Evolutionary conservation across 1,139 yeast genomes (phyloP), one percentile per base, ranked within the genome.

Genomic region (Suhomyces bokatorum): DNA sequence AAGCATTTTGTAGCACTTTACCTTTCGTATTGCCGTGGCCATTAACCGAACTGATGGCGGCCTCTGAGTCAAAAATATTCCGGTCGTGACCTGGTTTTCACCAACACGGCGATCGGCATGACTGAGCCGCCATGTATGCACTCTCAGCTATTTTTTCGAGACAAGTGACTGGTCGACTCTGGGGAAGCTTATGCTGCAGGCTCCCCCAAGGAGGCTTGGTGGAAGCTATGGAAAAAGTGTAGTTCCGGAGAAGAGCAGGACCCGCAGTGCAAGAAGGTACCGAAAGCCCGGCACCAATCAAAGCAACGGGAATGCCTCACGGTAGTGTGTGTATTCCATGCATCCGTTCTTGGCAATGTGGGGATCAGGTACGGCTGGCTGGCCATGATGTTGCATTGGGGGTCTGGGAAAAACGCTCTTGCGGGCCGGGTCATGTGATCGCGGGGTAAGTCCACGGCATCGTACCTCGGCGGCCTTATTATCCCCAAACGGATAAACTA

Each of bases 341-440:
- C 24, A 20, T 20, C 24, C 24, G 24, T 20, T 20, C 24, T 26
- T 26, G 29, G 29, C n/a, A 26, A 11, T 11, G 24, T 20, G n/a
- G 15, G 35, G 27, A 32, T 32, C 35, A 16, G 35, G 35, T 20
- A 20, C 35, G 35, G 35, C 35, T 32, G 35, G 35, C 10, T 20
- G 15, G 11, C 12, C 6, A 11, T 12, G 29, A 26, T 10, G 29
- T 26, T 26, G 29, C 29, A 26, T 26, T 12, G 29, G n/a, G 7
- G n/a, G n/a, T 26, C 29, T 20, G 24, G 24, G 29, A 26, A 12
- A 26, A 26, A 26, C n/a, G 29, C n/a, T 12, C n/a, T 11, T 4
- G 29, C n/a, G n/a, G 29, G 29, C 29, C 29, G 6, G 29, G 29
- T 26, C n/a, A 26, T 12, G n/a, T 26, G 24, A 20, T 20, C 9